Base-by-base conservation (phyloP, 2,329 filamentous ascomycete species). In the Orbilia blumenaviensis region DNA sequence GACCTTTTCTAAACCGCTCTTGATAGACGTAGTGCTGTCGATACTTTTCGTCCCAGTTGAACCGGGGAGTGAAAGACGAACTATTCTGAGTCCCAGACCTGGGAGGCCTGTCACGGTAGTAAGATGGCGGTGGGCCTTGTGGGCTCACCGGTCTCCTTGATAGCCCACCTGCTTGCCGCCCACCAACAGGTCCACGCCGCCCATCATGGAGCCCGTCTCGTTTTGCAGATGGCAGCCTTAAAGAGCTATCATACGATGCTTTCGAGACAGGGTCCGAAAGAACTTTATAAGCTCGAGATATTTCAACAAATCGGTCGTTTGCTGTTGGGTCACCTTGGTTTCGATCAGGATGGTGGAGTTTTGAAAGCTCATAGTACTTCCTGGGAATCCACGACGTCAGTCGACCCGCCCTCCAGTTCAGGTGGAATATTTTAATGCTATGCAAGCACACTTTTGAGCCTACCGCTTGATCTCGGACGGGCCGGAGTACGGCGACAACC, bases 271-370 rank as follows among this genome's bases (percentile, higher is more conserved):
- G 85, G 78, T 90, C 88, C 72, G 89, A 89, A 72, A 97, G 91
- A 48, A 91, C 83, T 71, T 89, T 86, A 85, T 97, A 97, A 79
- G 94, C 93, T 82, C 95, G 91, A 81, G 89, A 91, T 82, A 97
- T 91, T 79, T 89, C 87, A 83, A 93, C 89, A 86, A 97, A 99
- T 82, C 90, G 91, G 71, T 88, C 84, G 2, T 89, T 86, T 77
- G 94, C 91, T 72, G 84, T 82, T 3, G 92, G 91, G 83, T 97
- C 91, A 79, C 87, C 82, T 75, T 87, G 92, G 86, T 98, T 96
- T 82, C 90, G 89, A 86, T 99, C 95, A 0, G 95, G 95, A 83
- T 99, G 95, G 86, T 97, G 91, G 64, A 87, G 85, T 84, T 97
- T 96, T 81, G 93, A 97, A 82, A 98, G 91, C 77, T 87, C 84